Evolutionary conservation across 768 basidiomycete species (phyloP).

Genomic region (Hygrophorus russula): DNA sequence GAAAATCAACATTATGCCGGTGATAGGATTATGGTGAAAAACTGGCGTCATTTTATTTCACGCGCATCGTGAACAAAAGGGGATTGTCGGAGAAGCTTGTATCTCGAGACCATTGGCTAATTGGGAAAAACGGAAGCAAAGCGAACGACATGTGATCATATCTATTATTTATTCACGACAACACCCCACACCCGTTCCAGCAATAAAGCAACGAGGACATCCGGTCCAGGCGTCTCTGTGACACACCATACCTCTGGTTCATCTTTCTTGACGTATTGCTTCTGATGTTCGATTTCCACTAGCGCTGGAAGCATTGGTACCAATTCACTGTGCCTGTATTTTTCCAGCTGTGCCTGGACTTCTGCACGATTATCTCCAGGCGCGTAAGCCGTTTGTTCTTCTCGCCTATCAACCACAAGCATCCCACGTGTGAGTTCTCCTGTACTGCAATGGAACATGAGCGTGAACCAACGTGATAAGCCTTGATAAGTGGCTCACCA

Average conservation of each 20-base stretch:
- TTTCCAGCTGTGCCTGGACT: slow-evolving; percentile 43
- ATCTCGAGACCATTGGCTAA: too few relatives aligned
- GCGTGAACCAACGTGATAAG: background rate
- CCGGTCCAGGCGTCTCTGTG: slow-evolving; percentile 54
- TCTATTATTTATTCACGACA: slow-evolving; percentile 6
- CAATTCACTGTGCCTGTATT: slow-evolving; percentile 18
- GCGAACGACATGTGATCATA: too few relatives aligned
- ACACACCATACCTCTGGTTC: slow-evolving; percentile 34
- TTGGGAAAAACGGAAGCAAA: too few relatives aligned
- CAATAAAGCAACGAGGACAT: slow-evolving; percentile 34
- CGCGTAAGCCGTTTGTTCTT: slow-evolving; percentile 51
- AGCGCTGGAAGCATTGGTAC: slow-evolving; percentile 47
- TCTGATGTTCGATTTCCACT: slow-evolving; percentile 32
- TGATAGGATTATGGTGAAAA: too few relatives aligned
- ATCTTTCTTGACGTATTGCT: slow-evolving; percentile 7
- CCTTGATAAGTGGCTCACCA: slow-evolving; percentile 28
- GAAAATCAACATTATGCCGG: too few relatives aligned
- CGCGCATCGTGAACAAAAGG: too few relatives aligned
- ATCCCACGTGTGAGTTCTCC: slow-evolving; percentile 82
- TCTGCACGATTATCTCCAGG: slow-evolving; percentile 56
- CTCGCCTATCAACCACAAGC: slow-evolving; percentile 74
- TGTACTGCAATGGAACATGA: slow-evolving; percentile 31
- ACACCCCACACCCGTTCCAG: slow-evolving; percentile 47
- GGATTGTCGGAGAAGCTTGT: too few relatives aligned
- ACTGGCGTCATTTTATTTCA: too few relatives aligned